A percentile compares a stretch with the other conserved stretches of the same genome.
phyloP scores from a whole-genome alignment of 345 rosid genomes.

The Eucalyptus cloeziana region DNA sequence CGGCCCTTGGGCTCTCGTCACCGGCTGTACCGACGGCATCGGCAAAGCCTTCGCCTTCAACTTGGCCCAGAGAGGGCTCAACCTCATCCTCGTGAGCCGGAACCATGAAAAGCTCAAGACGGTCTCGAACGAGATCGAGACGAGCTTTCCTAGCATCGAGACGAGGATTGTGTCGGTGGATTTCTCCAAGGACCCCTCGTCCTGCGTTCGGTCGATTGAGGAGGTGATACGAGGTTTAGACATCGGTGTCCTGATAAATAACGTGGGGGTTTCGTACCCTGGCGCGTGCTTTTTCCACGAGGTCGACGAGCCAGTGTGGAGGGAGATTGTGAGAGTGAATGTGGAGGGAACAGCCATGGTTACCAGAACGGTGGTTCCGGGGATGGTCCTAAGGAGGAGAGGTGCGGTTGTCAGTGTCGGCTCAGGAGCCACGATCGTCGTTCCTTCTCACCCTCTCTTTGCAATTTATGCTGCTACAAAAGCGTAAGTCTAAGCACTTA shows the following conservation, averaged over 20 bases:
- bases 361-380: constrained; percentile 40
- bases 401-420: constrained; percentile 83
- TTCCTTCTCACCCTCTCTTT: constrained; percentile 95
- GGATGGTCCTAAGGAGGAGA: constrained; percentile 54
- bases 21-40: constrained; percentile 84
- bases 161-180: constrained; percentile 40
- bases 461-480: constrained; percentile 90
- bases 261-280: constrained; percentile 79
- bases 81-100: constrained; percentile 61
- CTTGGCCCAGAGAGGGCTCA: constrained; percentile 51
- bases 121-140: constrained; percentile 27
- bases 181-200: constrained; percentile 15
- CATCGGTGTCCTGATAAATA: constrained; percentile 72
- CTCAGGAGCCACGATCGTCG: constrained; percentile 69
- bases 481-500: constrained; percentile 33
- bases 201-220: constrained; percentile 13
- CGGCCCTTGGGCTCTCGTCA: constrained; percentile 86
- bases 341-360: constrained; percentile 49
- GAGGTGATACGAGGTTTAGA: constrained; percentile 38
- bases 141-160: constrained; percentile 13
- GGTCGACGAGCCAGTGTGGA: constrained; percentile 61
- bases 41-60: constrained; percentile 67
- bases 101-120: constrained; percentile 31
- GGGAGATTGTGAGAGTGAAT: constrained; percentile 53
- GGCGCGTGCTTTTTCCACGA: constrained; percentile 72